These are phyloP conservation scores for Hypoxylon sp. DNA, from an alignment of 2,329 filamentous ascomycete species.

Conservation along the genomic window DNA sequence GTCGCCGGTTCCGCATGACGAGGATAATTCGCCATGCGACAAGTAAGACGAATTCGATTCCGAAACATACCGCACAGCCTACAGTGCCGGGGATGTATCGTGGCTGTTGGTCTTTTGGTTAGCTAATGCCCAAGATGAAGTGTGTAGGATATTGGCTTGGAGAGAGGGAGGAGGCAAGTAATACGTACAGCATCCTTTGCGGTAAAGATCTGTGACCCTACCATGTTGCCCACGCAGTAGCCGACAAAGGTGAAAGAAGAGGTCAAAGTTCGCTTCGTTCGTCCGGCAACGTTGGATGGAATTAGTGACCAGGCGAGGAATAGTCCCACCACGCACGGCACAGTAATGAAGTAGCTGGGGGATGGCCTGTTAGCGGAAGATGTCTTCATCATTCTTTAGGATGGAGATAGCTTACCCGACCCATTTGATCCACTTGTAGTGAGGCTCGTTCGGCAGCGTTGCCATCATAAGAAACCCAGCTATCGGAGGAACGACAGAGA, in stretches of 20 bases:
- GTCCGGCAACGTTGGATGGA: slow-evolving; percentile 56
- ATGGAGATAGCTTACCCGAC: slow-evolving; percentile 45
- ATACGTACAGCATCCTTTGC: slow-evolving; percentile 50
- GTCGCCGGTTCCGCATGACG: slow-evolving; percentile 51
- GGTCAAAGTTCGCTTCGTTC: slow-evolving; percentile 57
- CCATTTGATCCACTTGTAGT: slow-evolving; percentile 51
- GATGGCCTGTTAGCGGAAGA: too few species aligned
- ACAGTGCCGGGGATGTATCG: slow-evolving; percentile 55
- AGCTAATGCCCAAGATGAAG: neutral
- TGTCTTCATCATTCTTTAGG: neutral
- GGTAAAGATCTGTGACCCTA: slow-evolving; percentile 56
- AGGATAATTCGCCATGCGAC: slow-evolving; percentile 52
- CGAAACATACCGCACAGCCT: slow-evolving; percentile 52
- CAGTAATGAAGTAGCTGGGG: slow-evolving; percentile 48
- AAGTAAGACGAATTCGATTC: slow-evolving; percentile 50
- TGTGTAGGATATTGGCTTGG: neutral
- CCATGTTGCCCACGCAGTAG: slow-evolving; percentile 59
- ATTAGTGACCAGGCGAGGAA: slow-evolving; percentile 51
- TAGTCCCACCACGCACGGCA: slow-evolving; percentile 46
- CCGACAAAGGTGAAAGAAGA: slow-evolving; percentile 56
- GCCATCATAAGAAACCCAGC: slow-evolving; percentile 50
- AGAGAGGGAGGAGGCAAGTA: neutral
- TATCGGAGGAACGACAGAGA: slow-evolving; percentile 48
- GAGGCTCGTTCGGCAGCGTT: slow-evolving; percentile 46
- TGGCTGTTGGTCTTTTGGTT: slow-evolving; percentile 41